These are phyloP conservation scores for Tolypocladium tundrense DNA, from an alignment of 2,329 filamentous ascomycete species.

Conservation along the genomic window DNA sequence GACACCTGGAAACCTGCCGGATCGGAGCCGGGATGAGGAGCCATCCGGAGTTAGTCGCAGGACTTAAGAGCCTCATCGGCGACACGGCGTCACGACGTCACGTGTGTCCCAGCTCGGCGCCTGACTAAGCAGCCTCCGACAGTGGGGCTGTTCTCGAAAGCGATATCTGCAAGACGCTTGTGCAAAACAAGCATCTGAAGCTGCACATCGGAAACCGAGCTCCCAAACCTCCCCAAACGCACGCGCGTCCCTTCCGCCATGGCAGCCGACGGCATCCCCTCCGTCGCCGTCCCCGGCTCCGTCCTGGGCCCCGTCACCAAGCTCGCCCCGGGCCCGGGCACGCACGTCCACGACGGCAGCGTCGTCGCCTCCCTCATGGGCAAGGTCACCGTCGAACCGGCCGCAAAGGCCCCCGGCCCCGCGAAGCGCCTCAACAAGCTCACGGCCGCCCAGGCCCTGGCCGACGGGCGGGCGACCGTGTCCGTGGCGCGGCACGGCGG, in stretches of 20 bases:
- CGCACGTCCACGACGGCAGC: conserved; percentile 65
- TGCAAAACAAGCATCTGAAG: background rate
- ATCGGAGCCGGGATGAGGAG: background rate
- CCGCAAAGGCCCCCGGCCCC: conserved; percentile 36
- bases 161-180: background rate
- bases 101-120: background rate
- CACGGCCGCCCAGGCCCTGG: conserved; percentile 25
- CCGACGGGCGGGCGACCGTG: conserved; percentile 38
- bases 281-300: conserved; percentile 71
- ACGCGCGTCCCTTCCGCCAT: conserved; percentile 9
- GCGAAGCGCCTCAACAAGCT: conserved; percentile 51
- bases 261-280: conserved; percentile 27
- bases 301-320: conserved; percentile 57
- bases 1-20: background rate
- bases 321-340: conserved; percentile 69
- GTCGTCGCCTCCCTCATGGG: conserved; percentile 80
- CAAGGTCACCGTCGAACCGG: conserved; percentile 45
- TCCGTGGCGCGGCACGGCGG: conserved; percentile 39
- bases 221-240: background rate
- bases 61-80: background rate
- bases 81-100: background rate
- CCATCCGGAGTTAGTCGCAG: background rate
- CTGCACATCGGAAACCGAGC: background rate
- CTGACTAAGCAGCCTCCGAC: background rate
- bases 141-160: background rate